A percentile compares a stretch with the other conserved stretches of the same genome.
These are phyloP conservation scores for Russula brevipes DNA, from an alignment of 768 basidiomycete genomes.

Conservation along the genomic window DNA sequence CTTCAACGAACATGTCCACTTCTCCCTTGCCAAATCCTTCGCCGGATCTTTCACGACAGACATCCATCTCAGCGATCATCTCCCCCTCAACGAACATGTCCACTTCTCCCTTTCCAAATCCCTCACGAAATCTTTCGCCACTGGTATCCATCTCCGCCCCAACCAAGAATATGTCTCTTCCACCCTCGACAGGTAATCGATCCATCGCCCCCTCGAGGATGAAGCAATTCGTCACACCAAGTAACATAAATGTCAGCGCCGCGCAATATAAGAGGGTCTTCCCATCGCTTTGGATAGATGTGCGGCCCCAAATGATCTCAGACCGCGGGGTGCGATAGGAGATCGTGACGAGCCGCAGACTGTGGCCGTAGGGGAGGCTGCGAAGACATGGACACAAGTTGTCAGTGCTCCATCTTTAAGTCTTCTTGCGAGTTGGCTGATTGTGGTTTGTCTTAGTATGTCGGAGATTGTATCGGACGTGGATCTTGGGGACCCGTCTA, in stretches of 20 bases:
- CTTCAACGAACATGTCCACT: no score
- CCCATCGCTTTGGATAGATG: neutral
- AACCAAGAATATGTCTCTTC: neutral
- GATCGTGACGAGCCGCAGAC: neutral
- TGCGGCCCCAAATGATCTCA: neutral
- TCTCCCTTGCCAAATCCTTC: neutral
- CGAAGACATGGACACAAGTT: neutral
- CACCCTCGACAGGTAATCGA: neutral
- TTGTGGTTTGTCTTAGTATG: neutral
- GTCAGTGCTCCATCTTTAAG: neutral
- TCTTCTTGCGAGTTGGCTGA: neutral
- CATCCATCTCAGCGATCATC: no score
- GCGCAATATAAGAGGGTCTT: neutral
- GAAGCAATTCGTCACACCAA: neutral
- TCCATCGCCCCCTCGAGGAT: neutral
- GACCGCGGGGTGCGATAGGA: neutral
- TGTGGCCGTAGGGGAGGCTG: neutral
- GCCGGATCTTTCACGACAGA: neutral
- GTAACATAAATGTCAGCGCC: neutral
- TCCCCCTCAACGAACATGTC: neutral
- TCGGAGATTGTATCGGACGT: neutral
- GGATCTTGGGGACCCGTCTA: neutral
- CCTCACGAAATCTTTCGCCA: no score
- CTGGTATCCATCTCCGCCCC: neutral
- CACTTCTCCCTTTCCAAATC: neutral